Conservation (phyloP, 441 rosid species). For the Lepidium campestre region DNA sequence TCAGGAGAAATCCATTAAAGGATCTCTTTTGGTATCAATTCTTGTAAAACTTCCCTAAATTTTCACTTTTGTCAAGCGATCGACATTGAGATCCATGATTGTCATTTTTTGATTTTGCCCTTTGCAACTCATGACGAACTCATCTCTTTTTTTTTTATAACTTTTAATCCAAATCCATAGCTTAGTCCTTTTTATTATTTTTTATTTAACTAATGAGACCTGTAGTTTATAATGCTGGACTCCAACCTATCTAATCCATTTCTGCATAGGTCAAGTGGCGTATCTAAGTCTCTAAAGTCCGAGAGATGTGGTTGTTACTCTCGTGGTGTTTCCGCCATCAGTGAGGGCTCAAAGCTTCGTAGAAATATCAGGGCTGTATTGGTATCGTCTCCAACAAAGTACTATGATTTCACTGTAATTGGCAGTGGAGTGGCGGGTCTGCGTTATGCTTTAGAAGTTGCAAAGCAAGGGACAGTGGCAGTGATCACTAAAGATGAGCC, state of each 20-base stretch:
- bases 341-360: constrained; percentile 25
- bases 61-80: not conserved
- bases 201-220: not conserved
- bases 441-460: constrained; percentile 90
- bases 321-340: constrained; percentile 20
- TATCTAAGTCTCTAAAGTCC: constrained; percentile 38
- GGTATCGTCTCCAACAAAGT: constrained; percentile 50
- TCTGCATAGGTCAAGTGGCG: constrained; percentile 49
- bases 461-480: constrained; percentile 83
- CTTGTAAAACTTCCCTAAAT: not conserved
- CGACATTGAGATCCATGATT: not conserved
- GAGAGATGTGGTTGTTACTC: constrained; percentile 39
- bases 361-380: constrained; percentile 27
- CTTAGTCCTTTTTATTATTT: not conserved
- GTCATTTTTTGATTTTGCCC: not conserved
- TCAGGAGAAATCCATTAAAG: constrained; percentile 46
- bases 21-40: constrained; percentile 55
- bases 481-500: constrained; percentile 95
- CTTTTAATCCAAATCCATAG: not conserved
- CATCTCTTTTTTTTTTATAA: not conserved
- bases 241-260: not conserved
- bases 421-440: constrained; percentile 99
- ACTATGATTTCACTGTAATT: constrained; percentile 82
- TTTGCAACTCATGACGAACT: not conserved
- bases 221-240: not conserved